These are phyloP conservation scores for Pouteria campechiana DNA, from an alignment of 179 eudicot genomes.

Conservation along the genomic window DNA sequence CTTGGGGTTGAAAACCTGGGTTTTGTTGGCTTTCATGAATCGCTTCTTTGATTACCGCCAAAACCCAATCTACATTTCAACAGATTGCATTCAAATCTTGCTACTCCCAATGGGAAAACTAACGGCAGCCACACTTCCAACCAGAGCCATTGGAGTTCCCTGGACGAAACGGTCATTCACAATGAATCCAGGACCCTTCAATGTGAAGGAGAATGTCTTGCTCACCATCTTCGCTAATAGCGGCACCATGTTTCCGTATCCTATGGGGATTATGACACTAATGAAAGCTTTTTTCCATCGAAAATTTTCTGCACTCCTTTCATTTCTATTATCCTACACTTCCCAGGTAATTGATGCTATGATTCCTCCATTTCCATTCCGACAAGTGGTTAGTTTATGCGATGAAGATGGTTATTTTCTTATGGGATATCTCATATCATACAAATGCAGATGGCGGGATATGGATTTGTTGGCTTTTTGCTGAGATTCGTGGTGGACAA, in stretches of 20 bases:
- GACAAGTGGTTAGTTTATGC: too few relatives aligned
- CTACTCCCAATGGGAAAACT: constrained; percentile 70
- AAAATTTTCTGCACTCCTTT: constrained; percentile 42
- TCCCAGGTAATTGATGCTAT: constrained; percentile 47
- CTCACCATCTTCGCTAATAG: constrained; percentile 70
- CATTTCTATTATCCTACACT: constrained; percentile 57
- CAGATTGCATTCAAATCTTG: constrained; percentile 56
- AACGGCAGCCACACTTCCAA: constrained; percentile 53
- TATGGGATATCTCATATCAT: too few relatives aligned
- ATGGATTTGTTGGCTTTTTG: constrained; percentile 76
- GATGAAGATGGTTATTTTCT: too few relatives aligned
- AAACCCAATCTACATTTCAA: constrained; percentile 33
- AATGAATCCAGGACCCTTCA: constrained; percentile 71
- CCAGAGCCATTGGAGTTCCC: constrained; percentile 28
- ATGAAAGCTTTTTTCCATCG: constrained; percentile 60
- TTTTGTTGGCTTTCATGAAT: constrained; percentile 43
- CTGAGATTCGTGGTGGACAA: constrained; percentile 63
- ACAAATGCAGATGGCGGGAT: constrained; percentile 41
- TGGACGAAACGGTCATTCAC: constrained; percentile 34
- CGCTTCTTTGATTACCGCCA: constrained; percentile 78
- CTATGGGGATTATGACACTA: constrained; percentile 59
- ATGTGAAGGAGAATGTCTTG: constrained; percentile 70
- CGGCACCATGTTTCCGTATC: constrained; percentile 67
- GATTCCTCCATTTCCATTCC: background rate
- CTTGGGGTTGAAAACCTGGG: constrained; percentile 41